Evolutionary conservation across 164 flowering plant species (phyloP).

Genomic region (Macadamia tetraphylla): DNA sequence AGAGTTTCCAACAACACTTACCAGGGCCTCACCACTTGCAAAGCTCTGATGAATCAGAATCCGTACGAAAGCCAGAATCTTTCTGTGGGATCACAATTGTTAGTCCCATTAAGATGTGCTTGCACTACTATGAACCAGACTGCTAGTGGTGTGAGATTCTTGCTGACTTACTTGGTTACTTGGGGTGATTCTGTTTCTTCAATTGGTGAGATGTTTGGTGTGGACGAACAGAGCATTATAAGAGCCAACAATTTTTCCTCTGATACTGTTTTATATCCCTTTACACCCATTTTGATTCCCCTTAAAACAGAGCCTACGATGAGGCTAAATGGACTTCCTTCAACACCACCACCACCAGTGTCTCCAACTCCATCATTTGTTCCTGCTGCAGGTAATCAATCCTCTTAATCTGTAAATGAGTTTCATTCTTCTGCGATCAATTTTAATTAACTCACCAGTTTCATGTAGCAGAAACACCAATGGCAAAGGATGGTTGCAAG

Average conservation of each 20-base stretch:
- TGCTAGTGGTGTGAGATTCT: slow-evolving; percentile 31
- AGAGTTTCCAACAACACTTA: slow-evolving; percentile 50
- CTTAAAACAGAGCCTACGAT: slow-evolving; percentile 25
- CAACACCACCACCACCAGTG: no score
- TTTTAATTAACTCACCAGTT: no score
- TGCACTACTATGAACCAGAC: slow-evolving; percentile 51
- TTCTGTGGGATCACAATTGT: slow-evolving; percentile 15
- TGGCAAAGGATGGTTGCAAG: no score
- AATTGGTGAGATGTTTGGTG: slow-evolving; percentile 34
- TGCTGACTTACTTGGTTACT: slow-evolving; percentile 38
- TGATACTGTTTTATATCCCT: slow-evolving; percentile 23
- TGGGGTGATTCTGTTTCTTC: slow-evolving; percentile 25
- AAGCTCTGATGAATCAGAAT: slow-evolving; percentile 48
- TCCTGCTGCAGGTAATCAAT: no score
- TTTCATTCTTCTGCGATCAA: no score
- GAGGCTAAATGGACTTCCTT: no score
- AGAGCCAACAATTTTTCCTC: slow-evolving; percentile 42
- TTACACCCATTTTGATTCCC: slow-evolving; percentile 52
- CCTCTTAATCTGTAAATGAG: no score
- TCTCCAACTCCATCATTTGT: no score
- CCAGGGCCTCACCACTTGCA: slow-evolving; percentile 75
- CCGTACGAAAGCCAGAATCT: slow-evolving; percentile 18
- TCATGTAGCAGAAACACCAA: no score
- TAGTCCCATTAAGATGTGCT: slow-evolving; percentile 63
- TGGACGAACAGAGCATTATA: slow-evolving; percentile 20